Evolutionary conservation across 345 rosid genomes (phyloP).

Genomic region (Populus simonii): DNA sequence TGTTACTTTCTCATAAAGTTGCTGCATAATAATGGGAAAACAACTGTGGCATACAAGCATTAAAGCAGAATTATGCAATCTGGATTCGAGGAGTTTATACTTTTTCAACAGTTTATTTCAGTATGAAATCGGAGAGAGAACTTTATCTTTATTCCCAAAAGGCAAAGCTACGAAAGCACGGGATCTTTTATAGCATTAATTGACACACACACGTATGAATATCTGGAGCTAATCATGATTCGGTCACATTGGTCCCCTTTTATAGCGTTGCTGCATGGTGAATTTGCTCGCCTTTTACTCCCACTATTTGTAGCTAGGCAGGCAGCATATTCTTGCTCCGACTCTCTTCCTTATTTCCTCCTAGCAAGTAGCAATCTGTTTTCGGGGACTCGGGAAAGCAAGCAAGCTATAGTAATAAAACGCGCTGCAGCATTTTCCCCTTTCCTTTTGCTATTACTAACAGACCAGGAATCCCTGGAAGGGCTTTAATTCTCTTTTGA

Average conservation of each 20-base stretch:
- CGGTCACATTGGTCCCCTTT: neutral
- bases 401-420: no score
- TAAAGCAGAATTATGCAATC: neutral
- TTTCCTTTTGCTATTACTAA: neutral
- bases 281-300: neutral
- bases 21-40: conserved; percentile 7
- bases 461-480: conserved; percentile 2
- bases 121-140: neutral
- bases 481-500: conserved; percentile 2
- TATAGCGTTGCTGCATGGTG: neutral
- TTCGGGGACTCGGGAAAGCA: no score
- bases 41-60: neutral
- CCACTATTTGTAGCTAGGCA: neutral
- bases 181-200: conserved; percentile 10
- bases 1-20: neutral
- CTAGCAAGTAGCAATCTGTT: neutral
- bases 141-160: conserved; percentile 5
- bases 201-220: neutral
- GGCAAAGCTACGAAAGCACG: conserved; percentile 7
- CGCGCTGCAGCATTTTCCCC: no score
- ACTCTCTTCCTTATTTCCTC: neutral
- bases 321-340: neutral
- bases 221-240: neutral
- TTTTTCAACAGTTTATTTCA: neutral
- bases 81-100: conserved; percentile 4